Evolutionary conservation across 2,329 filamentous ascomycete genomes (phyloP).

Genomic region (Penicillium concentricum): DNA sequence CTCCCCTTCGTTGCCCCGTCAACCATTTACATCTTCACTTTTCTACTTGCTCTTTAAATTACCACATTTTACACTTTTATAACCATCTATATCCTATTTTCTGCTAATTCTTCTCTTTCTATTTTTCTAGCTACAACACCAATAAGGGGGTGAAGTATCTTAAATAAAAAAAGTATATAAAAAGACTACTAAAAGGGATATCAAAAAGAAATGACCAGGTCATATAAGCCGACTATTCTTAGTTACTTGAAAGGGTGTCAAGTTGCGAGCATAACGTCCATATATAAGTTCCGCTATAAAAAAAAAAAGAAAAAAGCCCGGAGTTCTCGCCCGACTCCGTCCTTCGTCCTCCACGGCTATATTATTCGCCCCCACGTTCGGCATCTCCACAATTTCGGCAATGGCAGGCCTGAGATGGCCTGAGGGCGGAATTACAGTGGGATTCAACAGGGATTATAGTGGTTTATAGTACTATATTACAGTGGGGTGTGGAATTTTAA

Average conservation of each 20-base stretch:
- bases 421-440: neutral
- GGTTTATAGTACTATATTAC: neutral
- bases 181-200: too few species aligned
- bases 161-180: too few species aligned
- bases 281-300: too few species aligned
- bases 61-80: too few species aligned
- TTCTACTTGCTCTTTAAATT: neutral
- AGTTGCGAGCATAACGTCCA: too few species aligned
- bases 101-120: too few species aligned
- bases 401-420: neutral
- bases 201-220: too few species aligned
- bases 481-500: constrained; percentile 5
- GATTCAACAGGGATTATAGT: neutral
- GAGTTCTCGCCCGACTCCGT: neutral
- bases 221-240: too few species aligned
- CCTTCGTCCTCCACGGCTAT: neutral
- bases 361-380: constrained; percentile 1
- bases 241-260: neutral
- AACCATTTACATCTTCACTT: neutral
- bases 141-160: too few species aligned
- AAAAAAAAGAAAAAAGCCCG: neutral
- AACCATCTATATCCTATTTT: too few species aligned
- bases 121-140: too few species aligned
- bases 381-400: neutral
- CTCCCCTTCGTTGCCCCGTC: constrained; percentile 1